Percentiles rank a stretch among this genome's conserved stretches.
Conservation (phyloP, 768 basidiomycete species). For the Lentinula sp. region DNA sequence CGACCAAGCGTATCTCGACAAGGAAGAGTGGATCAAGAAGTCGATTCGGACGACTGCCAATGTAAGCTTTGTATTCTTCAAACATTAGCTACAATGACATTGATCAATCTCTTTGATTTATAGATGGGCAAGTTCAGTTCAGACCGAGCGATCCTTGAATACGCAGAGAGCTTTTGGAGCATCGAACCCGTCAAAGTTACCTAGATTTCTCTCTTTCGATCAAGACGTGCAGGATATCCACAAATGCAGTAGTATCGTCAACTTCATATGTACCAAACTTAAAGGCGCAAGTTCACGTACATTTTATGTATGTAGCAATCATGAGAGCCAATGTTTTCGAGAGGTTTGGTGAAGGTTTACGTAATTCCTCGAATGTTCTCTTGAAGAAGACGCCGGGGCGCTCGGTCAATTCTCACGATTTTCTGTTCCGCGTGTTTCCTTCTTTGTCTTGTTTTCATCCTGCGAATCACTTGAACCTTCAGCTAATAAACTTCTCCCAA, state of each 20-base stretch:
- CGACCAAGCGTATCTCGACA: conserved; percentile 82
- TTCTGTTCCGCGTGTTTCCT: not conserved
- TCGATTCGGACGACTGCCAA: conserved; percentile 79
- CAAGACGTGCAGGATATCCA: not conserved
- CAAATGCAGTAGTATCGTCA: too few species aligned
- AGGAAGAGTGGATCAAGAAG: conserved; percentile 88
- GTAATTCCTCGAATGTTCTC: too few species aligned
- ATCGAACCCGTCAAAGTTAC: conserved; percentile 42
- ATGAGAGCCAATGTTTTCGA: too few species aligned
- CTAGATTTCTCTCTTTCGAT: not conserved
- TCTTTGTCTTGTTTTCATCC: not conserved
- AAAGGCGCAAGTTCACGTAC: too few species aligned
- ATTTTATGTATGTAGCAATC: too few species aligned
- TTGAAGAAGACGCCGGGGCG: not conserved
- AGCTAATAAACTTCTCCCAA: not conserved
- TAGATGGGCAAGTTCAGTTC: conserved; percentile 97
- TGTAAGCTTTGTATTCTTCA: conserved; percentile 23
- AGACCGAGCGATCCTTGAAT: conserved; percentile 88
- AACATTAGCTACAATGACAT: not conserved
- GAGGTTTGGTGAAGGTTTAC: too few species aligned
- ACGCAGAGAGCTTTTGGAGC: conserved; percentile 87
- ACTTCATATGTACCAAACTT: too few species aligned
- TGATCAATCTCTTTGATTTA: not conserved
- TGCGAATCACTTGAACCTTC: not conserved
- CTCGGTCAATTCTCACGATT: not conserved